These are phyloP conservation scores for Aureoboletus auriporus DNA, from an alignment of 768 basidiomycete genomes.

Conservation along the genomic window DNA sequence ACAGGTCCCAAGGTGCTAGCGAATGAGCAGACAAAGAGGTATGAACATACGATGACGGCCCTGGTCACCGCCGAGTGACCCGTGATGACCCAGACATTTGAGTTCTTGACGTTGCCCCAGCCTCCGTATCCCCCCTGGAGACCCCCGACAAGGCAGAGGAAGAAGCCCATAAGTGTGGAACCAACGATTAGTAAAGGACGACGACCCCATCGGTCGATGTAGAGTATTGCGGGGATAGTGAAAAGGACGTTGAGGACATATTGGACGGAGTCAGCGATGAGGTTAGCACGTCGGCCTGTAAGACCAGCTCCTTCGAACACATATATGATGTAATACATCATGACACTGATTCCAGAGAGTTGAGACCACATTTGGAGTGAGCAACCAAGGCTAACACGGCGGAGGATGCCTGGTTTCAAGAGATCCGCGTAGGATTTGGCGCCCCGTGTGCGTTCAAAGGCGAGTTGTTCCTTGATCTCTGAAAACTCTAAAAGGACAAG, in stretches of 20 bases:
- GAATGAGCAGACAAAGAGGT: constrained; percentile 72
- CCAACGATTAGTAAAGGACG: constrained; percentile 47
- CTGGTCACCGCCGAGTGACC: constrained; percentile 54
- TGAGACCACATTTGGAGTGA: constrained; percentile 82
- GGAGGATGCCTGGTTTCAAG: constrained; percentile 59
- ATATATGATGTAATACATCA: constrained; percentile 64
- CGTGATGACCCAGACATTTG: constrained; percentile 31
- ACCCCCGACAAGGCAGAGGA: constrained; percentile 62
- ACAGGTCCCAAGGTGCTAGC: constrained; percentile 76
- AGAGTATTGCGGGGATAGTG: constrained; percentile 48
- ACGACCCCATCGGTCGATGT: constrained; percentile 78
- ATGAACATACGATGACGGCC: constrained; percentile 73
- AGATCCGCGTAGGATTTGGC: constrained; percentile 69
- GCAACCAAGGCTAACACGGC: constrained; percentile 67
- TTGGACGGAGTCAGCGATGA: constrained; percentile 71
- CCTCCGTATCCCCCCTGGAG: constrained; percentile 66
- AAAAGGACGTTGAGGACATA: constrained; percentile 41
- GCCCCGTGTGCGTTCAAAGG: constrained; percentile 64
- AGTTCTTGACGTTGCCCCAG: constrained; percentile 48
- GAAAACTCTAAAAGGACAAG: constrained; percentile 70
- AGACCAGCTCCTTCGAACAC: constrained; percentile 77
- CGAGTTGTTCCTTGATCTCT: constrained; percentile 55
- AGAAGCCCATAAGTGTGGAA: too few relatives aligned
- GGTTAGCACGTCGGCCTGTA: constrained; percentile 65
- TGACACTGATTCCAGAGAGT: constrained; percentile 73